Conservation (phyloP, 2,329 filamentous ascomycete species). For the Aspergillus sp. region DNA sequence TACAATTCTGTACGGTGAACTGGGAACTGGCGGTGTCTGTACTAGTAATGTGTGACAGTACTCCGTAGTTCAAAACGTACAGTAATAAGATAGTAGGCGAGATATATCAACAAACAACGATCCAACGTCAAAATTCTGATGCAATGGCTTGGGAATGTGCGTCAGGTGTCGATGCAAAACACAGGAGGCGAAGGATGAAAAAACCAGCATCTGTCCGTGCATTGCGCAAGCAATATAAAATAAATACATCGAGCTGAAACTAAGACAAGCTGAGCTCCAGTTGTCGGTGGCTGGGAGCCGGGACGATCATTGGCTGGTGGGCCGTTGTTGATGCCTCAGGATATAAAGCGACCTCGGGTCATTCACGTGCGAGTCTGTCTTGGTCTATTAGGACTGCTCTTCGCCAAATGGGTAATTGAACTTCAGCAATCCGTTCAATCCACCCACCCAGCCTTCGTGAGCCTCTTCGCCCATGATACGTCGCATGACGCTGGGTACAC, state of each 20-base stretch:
- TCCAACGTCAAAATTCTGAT: not conserved
- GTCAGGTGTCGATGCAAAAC: not conserved
- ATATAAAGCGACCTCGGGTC: not conserved
- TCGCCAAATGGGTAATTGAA: slow-evolving; percentile 97
- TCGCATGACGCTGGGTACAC: slow-evolving; percentile 86
- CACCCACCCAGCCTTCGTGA: slow-evolving; percentile 94
- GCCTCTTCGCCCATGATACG: slow-evolving; percentile 46
- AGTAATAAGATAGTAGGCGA: not conserved
- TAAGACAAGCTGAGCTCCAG: not conserved
- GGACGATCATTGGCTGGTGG: not conserved
- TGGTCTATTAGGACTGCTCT: slow-evolving; percentile 21
- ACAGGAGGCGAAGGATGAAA: not conserved
- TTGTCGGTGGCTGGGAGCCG: not conserved
- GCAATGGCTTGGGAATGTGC: too few relatives aligned
- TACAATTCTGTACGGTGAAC: not conserved
- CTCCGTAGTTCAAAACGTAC: not conserved
- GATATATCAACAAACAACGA: not conserved
- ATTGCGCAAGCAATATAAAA: not conserved
- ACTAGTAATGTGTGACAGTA: too few relatives aligned
- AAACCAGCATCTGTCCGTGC: not conserved
- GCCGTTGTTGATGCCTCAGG: not conserved
- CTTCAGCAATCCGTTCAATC: slow-evolving; percentile 85
- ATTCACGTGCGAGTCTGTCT: not conserved
- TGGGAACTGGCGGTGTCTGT: not conserved
- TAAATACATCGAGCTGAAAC: not conserved